A percentile compares a stretch with the other conserved stretches of the same genome.
Conservation (phyloP, 2,329 filamentous ascomycete genomes). For the Neoscytalidium dimidiatum region DNA sequence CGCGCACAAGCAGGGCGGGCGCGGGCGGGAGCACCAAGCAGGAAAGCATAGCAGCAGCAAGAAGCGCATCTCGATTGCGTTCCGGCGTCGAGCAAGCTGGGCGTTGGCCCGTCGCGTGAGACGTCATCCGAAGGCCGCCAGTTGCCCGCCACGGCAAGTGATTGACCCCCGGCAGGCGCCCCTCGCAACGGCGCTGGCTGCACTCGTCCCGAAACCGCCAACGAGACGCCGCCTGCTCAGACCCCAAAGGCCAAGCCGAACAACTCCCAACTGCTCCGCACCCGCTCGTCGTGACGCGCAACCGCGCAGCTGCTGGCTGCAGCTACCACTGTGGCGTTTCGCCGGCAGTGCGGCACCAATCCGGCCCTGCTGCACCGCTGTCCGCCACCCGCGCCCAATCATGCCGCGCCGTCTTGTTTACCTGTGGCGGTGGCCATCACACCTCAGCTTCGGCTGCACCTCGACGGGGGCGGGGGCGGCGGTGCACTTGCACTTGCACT, state of each 20-base stretch:
- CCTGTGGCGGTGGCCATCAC: slow-evolving; percentile 9
- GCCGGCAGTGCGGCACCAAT: too few relatives aligned
- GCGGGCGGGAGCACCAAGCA: background rate
- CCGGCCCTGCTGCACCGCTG: background rate
- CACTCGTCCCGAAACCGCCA: background rate
- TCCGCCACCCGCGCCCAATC: background rate
- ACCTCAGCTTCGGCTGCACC: too few relatives aligned
- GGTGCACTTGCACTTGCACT: background rate
- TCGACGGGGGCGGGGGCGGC: background rate
- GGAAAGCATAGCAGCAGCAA: background rate
- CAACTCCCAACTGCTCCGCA: background rate
- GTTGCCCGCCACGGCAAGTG: background rate
- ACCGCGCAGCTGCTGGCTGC: background rate
- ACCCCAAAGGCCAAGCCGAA: background rate
- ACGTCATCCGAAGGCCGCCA: slow-evolving; percentile 1
- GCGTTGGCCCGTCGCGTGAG: slow-evolving; percentile 2
- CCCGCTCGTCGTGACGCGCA: background rate
- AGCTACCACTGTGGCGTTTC: background rate
- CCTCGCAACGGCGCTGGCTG: background rate
- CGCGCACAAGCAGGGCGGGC: too few relatives aligned
- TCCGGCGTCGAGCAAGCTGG: background rate
- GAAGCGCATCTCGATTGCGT: slow-evolving; percentile 7
- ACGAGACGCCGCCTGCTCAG: background rate
- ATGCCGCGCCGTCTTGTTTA: background rate
- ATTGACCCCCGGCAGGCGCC: background rate